Base-by-base conservation (phyloP, 2,329 filamentous ascomycete genomes). In the Trichophyton rubrum region DNA sequence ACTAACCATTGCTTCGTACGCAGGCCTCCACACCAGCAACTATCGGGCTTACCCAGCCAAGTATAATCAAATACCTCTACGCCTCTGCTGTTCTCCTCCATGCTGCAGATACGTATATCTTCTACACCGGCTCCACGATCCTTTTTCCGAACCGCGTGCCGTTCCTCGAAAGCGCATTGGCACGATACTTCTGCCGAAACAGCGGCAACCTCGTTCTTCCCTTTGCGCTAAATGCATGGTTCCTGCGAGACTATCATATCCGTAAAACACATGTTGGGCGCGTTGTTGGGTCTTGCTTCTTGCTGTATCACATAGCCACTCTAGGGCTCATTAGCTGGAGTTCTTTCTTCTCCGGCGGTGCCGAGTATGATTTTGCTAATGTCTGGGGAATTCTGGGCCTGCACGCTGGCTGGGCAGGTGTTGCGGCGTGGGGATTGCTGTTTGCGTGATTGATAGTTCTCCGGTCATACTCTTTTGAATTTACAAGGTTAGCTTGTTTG, bases 81-180 rank as follows among this genome's bases (percentile, higher is more conserved):
- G 22, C 56, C 40, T 62, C 61, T 35, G 56, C 62, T 30, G 49
- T 56, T 35, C 35, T 60, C 53, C 40, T 64, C 22, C 61, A 60
- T 38, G 41, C 59, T 30, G 58, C 60, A 15, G 62, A 64, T 45
- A 47, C 61, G 1, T 63, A 59, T 38, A 51, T 63, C 22, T 63
- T 63, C 40, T 63, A 63, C 58, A 64, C 63, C 35, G 59, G 58
- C 27, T 62, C 61, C n/a, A 61, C 59, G 7, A 49, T 64, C 35
- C 49, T 63, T 22, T 64, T 64, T 43, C 61, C 61, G 15, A 45
- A 63, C 47, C 63, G 61, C 30, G 45, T 60, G 5, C 59, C 59
- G 5, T 63, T 60, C 35, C 59, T 57, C 17, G 40, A 57, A 17
- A 63, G 59, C 51, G 24, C 61, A 13, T 59, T 61, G 30, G 59